These are phyloP conservation scores for Globisporangium apiculatum DNA, from an alignment of 352 stramenopile species.

Conservation along the genomic window DNA sequence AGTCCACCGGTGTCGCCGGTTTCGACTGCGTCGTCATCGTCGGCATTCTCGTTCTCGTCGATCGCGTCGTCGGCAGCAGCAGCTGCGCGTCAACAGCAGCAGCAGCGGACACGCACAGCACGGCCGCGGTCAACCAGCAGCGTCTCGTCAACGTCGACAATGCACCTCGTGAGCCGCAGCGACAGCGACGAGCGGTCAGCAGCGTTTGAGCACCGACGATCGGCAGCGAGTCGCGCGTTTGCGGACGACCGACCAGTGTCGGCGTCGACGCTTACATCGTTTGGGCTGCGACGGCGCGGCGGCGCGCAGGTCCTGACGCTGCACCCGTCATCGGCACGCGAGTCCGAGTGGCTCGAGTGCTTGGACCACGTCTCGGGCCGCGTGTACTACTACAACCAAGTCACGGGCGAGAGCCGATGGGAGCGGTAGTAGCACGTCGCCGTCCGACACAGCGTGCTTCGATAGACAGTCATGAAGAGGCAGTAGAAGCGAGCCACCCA, in stretches of 20 bases:
- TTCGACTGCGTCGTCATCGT: constrained; percentile 32
- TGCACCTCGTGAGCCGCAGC: constrained; percentile 23
- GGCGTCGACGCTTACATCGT: constrained; percentile 8
- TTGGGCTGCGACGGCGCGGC: constrained; percentile 20
- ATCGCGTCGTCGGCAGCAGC: constrained; percentile 1
- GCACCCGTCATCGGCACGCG: not conserved
- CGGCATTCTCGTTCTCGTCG: constrained; percentile 22
- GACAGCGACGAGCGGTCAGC: constrained; percentile 13
- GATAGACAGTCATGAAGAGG: not conserved
- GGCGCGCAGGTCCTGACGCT: constrained; percentile 9
- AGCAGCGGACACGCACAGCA: not conserved
- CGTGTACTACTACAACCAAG: constrained; percentile 70
- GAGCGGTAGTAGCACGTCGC: constrained; percentile 13
- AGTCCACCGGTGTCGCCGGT: constrained; percentile 42
- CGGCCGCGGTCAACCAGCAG: constrained; percentile 15
- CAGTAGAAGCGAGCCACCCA: not conserved
- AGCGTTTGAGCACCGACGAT: constrained; percentile 1
- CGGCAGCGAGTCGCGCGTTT: not conserved
- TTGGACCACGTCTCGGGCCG: constrained; percentile 43
- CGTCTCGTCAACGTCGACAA: constrained; percentile 21
- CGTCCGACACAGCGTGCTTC: not conserved
- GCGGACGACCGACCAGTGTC: constrained; percentile 3
- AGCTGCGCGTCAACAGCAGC: not conserved
- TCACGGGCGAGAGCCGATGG: constrained; percentile 68
- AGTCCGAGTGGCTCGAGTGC: constrained; percentile 48